These are phyloP conservation scores for Trichoderma atrobrunneum DNA, from an alignment of 2,329 filamentous ascomycete genomes.

Conservation along the genomic window DNA sequence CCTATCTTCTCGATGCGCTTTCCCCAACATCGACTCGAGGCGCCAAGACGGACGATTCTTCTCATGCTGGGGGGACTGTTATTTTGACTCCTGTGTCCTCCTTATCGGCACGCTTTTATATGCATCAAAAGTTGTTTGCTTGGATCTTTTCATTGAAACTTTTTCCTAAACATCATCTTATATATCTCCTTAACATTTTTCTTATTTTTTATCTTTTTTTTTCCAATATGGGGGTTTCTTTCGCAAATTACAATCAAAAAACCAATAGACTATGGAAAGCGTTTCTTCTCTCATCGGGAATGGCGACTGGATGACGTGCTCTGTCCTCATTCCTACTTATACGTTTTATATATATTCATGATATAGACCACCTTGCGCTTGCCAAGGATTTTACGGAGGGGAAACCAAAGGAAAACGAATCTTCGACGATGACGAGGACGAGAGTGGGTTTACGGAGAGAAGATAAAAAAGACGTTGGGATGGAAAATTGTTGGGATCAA, in stretches of 20 bases:
- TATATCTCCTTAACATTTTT: background rate
- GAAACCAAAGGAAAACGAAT: background rate
- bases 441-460: background rate
- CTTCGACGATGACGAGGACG: background rate
- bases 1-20: background rate
- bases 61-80: background rate
- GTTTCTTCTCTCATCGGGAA: conserved; percentile 8
- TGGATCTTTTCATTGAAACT: conserved; percentile 1
- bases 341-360: conserved; percentile 1
- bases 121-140: conserved; percentile 14
- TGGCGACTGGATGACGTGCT: conserved; percentile 2
- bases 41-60: background rate
- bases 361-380: conserved; percentile 1
- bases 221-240: conserved; percentile 4
- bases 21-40: background rate
- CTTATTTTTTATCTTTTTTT: background rate
- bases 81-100: background rate
- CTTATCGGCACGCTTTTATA: conserved; percentile 9
- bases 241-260: conserved; percentile 17
- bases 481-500: background rate
- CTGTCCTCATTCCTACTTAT: conserved; percentile 4
- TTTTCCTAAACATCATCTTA: background rate
- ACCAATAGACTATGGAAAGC: conserved; percentile 21
- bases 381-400: background rate
- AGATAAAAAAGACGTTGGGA: background rate